These are phyloP conservation scores for Botryotinia calthae DNA, from an alignment of 2,329 filamentous ascomycete genomes.

Conservation along the genomic window DNA sequence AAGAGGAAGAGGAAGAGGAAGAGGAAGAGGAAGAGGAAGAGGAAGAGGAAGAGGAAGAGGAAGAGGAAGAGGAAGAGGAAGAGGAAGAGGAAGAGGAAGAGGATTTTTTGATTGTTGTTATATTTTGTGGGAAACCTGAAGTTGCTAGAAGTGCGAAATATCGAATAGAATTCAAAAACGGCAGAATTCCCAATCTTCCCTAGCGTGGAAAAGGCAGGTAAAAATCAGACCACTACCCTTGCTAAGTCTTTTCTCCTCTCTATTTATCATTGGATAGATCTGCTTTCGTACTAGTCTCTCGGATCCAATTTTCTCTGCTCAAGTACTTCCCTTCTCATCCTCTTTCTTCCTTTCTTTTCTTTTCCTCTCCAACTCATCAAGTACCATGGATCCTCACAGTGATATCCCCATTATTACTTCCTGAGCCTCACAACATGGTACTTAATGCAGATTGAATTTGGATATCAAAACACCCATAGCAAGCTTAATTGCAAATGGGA, in stretches of 20 bases:
- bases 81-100: not conserved
- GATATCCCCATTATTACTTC: not conserved
- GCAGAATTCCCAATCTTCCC: not conserved
- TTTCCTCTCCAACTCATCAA: not conserved
- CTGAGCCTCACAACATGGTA: not conserved
- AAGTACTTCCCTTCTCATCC: not conserved
- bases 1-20: too few species aligned
- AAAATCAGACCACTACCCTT: slow-evolving; percentile 1
- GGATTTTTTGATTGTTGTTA: not conserved
- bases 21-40: too few species aligned
- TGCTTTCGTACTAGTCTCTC: not conserved
- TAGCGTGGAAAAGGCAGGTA: slow-evolving; percentile 1
- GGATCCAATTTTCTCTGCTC: not conserved
- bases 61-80: too few species aligned
- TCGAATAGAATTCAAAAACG: not conserved
- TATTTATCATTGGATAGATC: not conserved
- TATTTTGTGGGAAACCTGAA: not conserved
- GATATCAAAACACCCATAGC: not conserved
- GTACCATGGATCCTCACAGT: not conserved
- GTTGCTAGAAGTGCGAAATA: too few species aligned
- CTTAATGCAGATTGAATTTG: not conserved
- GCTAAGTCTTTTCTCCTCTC: not conserved
- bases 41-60: too few species aligned
- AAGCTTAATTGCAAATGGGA: not conserved
- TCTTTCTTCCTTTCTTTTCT: not conserved